Percentiles rank a stretch among this genome's conserved stretches.
These are phyloP conservation scores for Monilinia vaccinii-corymbosi DNA, from an alignment of 2,329 filamentous ascomycete genomes.

Conservation along the genomic window DNA sequence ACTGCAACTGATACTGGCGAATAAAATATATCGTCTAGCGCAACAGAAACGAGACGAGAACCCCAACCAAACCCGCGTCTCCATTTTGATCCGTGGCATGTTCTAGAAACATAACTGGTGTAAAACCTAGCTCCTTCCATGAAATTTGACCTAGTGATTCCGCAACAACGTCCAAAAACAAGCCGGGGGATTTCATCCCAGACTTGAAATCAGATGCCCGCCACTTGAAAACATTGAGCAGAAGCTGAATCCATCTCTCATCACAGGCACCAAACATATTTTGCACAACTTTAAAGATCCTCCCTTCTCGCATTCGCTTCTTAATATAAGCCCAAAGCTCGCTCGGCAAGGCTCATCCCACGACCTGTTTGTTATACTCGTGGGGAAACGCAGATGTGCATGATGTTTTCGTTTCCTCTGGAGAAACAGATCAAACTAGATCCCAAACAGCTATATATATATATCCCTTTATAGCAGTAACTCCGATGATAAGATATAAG, in stretches of 20 bases:
- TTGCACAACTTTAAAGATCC: neutral
- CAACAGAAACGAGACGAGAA: too few relatives aligned
- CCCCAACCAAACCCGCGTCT: too few relatives aligned
- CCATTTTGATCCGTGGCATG: too few relatives aligned
- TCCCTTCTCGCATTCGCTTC: neutral
- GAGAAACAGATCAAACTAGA: neutral
- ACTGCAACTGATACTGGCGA: too few relatives aligned
- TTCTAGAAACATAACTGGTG: too few relatives aligned
- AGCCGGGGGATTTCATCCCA: neutral
- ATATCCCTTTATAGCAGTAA: neutral
- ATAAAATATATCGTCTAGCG: too few relatives aligned
- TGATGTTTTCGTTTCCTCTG: neutral
- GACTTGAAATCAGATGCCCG: neutral
- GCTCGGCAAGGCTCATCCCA: slow-evolving; percentile 1
- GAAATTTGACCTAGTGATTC: too few relatives aligned
- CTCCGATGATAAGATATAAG: neutral
- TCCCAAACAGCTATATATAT: slow-evolving; percentile 6
- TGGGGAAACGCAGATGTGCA: neutral
- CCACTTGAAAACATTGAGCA: neutral
- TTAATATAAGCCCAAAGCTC: neutral
- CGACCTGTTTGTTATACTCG: neutral
- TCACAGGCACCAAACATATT: neutral
- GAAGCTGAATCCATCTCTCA: neutral
- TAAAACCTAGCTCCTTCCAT: too few relatives aligned
- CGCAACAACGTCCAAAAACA: neutral